phyloP scores from a whole-genome alignment of 495 filamentous ascomycete species.

The Aspergillus diversus region DNA sequence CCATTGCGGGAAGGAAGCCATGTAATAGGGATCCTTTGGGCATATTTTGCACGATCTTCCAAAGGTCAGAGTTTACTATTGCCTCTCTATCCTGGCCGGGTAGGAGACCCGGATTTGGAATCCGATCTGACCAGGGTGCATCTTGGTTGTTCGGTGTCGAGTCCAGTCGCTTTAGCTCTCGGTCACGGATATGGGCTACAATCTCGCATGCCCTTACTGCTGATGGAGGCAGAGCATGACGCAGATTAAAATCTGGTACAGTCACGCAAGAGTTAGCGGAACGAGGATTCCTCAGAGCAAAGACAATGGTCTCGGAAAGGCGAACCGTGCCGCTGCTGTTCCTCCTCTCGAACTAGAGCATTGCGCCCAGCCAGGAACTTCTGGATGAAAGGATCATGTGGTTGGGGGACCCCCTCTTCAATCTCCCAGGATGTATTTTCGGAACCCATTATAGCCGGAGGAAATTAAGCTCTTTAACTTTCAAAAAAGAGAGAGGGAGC shows the following conservation, averaged over 20 bases:
- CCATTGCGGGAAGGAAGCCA: slow-evolving; percentile 87
- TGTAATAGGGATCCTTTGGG: slow-evolving; percentile 91
- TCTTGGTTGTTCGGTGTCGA: slow-evolving; percentile 59
- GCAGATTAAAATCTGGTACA: slow-evolving; percentile 40
- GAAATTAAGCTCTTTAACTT: not conserved
- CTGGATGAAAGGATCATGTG: slow-evolving; percentile 74
- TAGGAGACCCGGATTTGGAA: slow-evolving; percentile 83
- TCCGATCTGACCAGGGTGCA: slow-evolving; percentile 53
- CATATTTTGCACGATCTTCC: slow-evolving; percentile 82
- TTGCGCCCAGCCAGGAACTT: slow-evolving; percentile 78
- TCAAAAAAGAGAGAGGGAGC: not conserved
- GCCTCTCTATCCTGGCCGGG: slow-evolving; percentile 75
- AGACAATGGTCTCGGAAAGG: no score
- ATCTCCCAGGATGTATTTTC: slow-evolving; percentile 49
- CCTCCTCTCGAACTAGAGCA: slow-evolving; percentile 77
- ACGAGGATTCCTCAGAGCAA: not conserved
- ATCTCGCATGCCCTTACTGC: slow-evolving; percentile 77
- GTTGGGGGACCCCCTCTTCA: slow-evolving; percentile 54
- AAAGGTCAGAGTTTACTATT: slow-evolving; percentile 82
- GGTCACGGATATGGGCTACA: slow-evolving; percentile 72
- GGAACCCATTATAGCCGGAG: slow-evolving; percentile 22
- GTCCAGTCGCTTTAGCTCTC: slow-evolving; percentile 60
- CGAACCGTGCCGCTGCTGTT: slow-evolving; percentile 79
- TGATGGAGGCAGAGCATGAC: slow-evolving; percentile 70
- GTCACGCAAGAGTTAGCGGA: not conserved